Percentiles rank a stretch among this genome's conserved stretches.
Evolutionary conservation across 2,329 filamentous ascomycete genomes (phyloP).

Genomic region (Aspergillus novoparasiticus): DNA sequence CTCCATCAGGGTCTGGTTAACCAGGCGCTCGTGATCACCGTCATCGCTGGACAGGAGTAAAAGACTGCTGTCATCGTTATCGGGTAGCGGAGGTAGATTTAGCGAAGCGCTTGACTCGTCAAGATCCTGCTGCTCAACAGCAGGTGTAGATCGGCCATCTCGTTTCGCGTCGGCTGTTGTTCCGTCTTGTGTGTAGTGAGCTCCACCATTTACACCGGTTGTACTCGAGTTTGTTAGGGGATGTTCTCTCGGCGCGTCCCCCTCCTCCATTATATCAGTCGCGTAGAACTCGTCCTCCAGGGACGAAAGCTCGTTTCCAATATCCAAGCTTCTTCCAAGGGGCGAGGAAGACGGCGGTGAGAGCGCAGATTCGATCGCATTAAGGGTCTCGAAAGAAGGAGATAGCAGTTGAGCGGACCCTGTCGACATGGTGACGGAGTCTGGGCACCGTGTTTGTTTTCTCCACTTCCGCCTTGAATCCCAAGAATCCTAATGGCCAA

Average conservation of each 20-base stretch:
- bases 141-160: constrained; percentile 21
- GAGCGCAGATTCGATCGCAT: constrained; percentile 25
- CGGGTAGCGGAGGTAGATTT: constrained; percentile 34
- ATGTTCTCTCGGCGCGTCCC: constrained; percentile 27
- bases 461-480: constrained; percentile 22
- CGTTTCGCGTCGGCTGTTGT: constrained; percentile 18
- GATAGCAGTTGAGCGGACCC: constrained; percentile 18
- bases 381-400: constrained; percentile 21
- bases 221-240: constrained; percentile 25
- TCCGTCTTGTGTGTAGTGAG: constrained; percentile 20
- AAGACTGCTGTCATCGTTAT: constrained; percentile 38
- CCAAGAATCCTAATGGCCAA: constrained; percentile 3
- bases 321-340: constrained; percentile 37
- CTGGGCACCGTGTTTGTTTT: constrained; percentile 30
- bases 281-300: constrained; percentile 33
- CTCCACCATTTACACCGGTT: constrained; percentile 18
- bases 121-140: constrained; percentile 21
- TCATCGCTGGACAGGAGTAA: constrained; percentile 34
- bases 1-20: constrained; percentile 51
- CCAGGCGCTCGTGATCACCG: constrained; percentile 35
- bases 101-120: constrained; percentile 31
- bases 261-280: constrained; percentile 33
- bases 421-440: constrained; percentile 38
- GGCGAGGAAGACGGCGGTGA: constrained; percentile 28
- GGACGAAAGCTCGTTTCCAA: constrained; percentile 33